phyloP scores from a whole-genome alignment of 2,329 filamentous ascomycete genomes.

The Cercospora berteroae region DNA sequence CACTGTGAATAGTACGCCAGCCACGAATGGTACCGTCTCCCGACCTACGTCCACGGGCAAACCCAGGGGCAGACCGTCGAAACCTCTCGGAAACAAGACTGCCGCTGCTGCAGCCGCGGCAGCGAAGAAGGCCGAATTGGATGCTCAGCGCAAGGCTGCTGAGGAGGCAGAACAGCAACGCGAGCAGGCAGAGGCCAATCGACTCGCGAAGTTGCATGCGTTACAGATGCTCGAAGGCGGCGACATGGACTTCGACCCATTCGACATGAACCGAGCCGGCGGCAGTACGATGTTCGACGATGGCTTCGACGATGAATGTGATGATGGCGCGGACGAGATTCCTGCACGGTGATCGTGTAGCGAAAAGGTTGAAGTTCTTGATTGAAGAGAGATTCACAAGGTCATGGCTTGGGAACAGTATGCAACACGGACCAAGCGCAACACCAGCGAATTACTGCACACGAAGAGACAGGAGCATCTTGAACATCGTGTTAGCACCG shows the following conservation, averaged over 20 bases:
- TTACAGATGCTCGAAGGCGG: conserved; percentile 31
- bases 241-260: conserved; percentile 15
- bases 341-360: conserved; percentile 12
- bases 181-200: conserved; percentile 35
- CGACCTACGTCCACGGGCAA: conserved; percentile 11
- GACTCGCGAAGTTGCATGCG: conserved; percentile 38
- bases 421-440: not conserved
- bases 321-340: conserved; percentile 24
- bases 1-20: conserved; percentile 3
- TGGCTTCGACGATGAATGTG: conserved; percentile 21
- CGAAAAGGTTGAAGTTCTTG: not conserved
- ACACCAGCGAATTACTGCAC: not conserved
- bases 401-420: not conserved
- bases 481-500: conserved; percentile 6
- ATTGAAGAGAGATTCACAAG: not conserved
- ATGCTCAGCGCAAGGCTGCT: conserved; percentile 8
- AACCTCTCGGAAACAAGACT: not conserved
- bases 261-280: conserved; percentile 13
- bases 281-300: conserved; percentile 7
- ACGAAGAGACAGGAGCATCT: not conserved
- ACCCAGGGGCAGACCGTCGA: conserved; percentile 18
- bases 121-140: conserved; percentile 5
- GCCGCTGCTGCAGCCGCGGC: not conserved
- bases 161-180: conserved; percentile 11
- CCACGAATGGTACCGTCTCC: not conserved